Base-by-base conservation (phyloP, 176 grass and related monocot species). In the Phoenix roebelenii region DNA sequence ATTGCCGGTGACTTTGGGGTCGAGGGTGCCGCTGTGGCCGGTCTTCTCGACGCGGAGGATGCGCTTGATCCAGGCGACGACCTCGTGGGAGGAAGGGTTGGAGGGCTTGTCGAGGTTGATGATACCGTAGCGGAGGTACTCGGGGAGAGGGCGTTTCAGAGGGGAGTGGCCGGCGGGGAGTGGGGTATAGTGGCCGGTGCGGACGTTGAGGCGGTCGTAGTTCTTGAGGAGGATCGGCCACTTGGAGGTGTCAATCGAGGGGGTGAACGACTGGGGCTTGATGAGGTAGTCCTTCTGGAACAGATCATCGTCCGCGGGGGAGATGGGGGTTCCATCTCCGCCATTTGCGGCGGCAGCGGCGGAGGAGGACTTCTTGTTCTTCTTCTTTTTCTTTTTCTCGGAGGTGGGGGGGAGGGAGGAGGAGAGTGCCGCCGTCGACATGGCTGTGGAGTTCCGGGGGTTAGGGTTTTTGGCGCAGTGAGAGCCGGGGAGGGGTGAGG, bases 41-140 rank as follows among this genome's bases (percentile, higher is more conserved):
- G 88, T 88, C 72, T 93, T 93, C 60, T 93, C 85, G 44, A 54
- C 50, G 58, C 85, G 88, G 60, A 98, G 62, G 59, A 98, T 57
- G 57, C 93, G 83, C 81, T 88, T 91, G 76, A 91, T 91, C 93
- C 84, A 91, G 2, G 93, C 87, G 5, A 91, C 93, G 18, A 97
- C 93, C 81, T 97, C 93, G 53, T 97, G 93, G 25, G 93, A 97
- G 17, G 93, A 97, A 3, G 92, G 87, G 58, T 97, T 97, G 23
- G 92, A 97, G 0, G 93, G 93, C 67, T 91, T 97, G 69, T 97
- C 93, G 55, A 97, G 87, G 74, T 88, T 97, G 70, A 97, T 72
- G 68, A 97, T 15, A 5, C 81, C 87, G 57, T 97, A 97, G 56
- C 88, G 87, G 49, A 97, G 79, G 73, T 88, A 58, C 67, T 88